Evolutionary conservation across 2,329 filamentous ascomycete species (phyloP).

Genomic region (Colletotrichum sublineola): DNA sequence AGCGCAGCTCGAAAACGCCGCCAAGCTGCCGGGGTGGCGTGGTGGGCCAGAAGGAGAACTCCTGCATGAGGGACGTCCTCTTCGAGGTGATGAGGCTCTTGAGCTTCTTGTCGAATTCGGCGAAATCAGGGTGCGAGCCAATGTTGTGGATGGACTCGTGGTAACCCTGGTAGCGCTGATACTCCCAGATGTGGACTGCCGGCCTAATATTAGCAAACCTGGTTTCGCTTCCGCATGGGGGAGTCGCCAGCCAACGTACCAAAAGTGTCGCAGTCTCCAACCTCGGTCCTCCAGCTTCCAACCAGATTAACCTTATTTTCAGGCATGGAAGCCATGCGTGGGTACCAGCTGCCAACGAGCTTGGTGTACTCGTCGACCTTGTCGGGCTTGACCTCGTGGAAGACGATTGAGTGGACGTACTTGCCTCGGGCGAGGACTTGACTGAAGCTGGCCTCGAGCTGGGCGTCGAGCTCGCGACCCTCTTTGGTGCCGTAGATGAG

Average conservation of each 20-base stretch:
- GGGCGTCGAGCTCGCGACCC: conserved; percentile 91
- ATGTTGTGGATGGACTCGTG: conserved; percentile 92
- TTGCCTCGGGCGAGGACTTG: conserved; percentile 96
- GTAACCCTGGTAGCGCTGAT: conserved; percentile 96
- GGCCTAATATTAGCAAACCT: conserved; percentile 29
- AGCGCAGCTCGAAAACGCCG: conserved; percentile 94
- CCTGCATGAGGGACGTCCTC: conserved; percentile 96
- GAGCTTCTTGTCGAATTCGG: conserved; percentile 86
- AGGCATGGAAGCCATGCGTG: conserved; percentile 83
- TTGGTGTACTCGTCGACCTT: conserved; percentile 95
- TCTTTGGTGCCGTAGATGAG: conserved; percentile 98
- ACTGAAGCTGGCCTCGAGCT: conserved; percentile 97
- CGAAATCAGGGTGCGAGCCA: conserved; percentile 83
- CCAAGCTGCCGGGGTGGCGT: conserved; percentile 90
- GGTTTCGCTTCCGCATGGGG: conserved; percentile 21
- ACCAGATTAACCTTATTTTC: conserved; percentile 97
- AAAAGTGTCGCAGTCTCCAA: conserved; percentile 97
- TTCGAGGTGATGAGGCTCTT: conserved; percentile 88
- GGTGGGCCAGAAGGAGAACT: conserved; percentile 99
- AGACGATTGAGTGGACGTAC: conserved; percentile 97
- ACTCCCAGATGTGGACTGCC: conserved; percentile 98
- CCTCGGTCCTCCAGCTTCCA: conserved; percentile 97
- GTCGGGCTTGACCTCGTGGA: conserved; percentile 95
- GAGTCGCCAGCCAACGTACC: conserved; percentile 66
- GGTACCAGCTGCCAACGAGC: conserved; percentile 92